These are phyloP conservation scores for Colletotrichum somersetense DNA, from an alignment of 2,329 filamentous ascomycete species.

Conservation along the genomic window DNA sequence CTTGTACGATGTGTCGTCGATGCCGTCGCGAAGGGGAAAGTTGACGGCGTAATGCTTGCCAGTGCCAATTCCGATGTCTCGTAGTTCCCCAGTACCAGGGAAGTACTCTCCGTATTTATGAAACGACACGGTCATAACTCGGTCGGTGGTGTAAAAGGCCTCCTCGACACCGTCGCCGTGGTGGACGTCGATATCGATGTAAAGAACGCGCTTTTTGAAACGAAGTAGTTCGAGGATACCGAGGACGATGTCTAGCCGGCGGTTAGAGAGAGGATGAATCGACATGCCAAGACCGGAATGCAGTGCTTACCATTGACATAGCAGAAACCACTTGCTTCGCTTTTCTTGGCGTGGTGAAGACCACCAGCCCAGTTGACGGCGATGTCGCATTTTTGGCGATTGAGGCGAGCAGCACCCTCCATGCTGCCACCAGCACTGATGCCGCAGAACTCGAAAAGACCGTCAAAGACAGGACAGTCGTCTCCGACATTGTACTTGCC, in stretches of 20 bases:
- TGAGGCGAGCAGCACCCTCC: slow-evolving; percentile 90
- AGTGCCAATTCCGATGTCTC: slow-evolving; percentile 87
- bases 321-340: slow-evolving; percentile 96
- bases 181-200: slow-evolving; percentile 96
- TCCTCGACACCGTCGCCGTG: slow-evolving; percentile 95
- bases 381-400: slow-evolving; percentile 93
- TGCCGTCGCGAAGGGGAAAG: slow-evolving; percentile 91
- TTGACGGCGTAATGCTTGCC: slow-evolving; percentile 94
- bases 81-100: slow-evolving; percentile 88
- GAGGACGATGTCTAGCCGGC: slow-evolving; percentile 84
- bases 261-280: slow-evolving; percentile 7
- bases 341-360: slow-evolving; percentile 97
- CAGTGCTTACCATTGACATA: slow-evolving; percentile 85
- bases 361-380: slow-evolving; percentile 99
- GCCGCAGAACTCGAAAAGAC: slow-evolving; percentile 95
- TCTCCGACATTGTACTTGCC: slow-evolving; percentile 95
- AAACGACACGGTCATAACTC: slow-evolving; percentile 93
- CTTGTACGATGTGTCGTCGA: slow-evolving; percentile 90
- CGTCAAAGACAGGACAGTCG: slow-evolving; percentile 97
- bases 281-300: too few relatives aligned
- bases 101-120: slow-evolving; percentile 99
- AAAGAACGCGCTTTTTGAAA: slow-evolving; percentile 93
- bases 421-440: slow-evolving; percentile 95
- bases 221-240: slow-evolving; percentile 93
- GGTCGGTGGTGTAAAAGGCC: slow-evolving; percentile 92